Base-by-base conservation (phyloP, 2,329 filamentous ascomycete genomes). In the Scedosporium aurantiacum region DNA sequence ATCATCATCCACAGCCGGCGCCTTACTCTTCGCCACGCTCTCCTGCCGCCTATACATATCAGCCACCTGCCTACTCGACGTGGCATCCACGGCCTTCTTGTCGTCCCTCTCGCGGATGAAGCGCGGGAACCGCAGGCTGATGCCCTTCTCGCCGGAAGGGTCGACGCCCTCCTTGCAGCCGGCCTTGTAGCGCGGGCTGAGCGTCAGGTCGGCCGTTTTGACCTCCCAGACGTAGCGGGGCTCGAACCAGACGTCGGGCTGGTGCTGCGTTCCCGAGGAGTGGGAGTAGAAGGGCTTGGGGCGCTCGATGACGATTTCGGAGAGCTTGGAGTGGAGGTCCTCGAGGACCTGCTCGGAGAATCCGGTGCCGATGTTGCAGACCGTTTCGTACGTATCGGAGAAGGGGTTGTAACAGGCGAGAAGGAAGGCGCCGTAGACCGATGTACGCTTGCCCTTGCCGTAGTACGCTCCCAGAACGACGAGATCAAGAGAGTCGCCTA, bases 161-260 rank as follows among this genome's bases (percentile, higher is more conserved):
- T 90, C 88, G n/a, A 89, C 81, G 5, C 92, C 86, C 70, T 95
- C 90, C 67, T 88, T 86, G 56, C 84, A 84, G 0, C 90, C 94
- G n/a, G 94, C 94, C 75, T 92, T 91, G 75, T 99, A 99, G 45
- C 92, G 81, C 27, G 94, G 94, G 67, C 88, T 93, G 23, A 99
- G 82, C 1, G 94, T 97, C 68, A 99, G 74, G 78, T 99, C 94
- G 1, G 94, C 94, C 12, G 93, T 96, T 78, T 93, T 96, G 67
- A 99, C 92, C 75, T 99, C 94, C 94, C 94, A 99, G 1, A 99
- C 94, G 68, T 88, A 87, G 50, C 86, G 85, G 14, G 94, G 90
- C 79, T 99, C 94, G 71, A 99, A 94, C 94, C 94, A 99, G 43
- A 99, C 91, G 72, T 99, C 94, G 1, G 94, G 94, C 72, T 99